Evolutionary conservation across 192 early-diverging fungal genomes (phyloP), one percentile per base, ranked within the genome.

Genomic region (Coemansia sp.): DNA sequence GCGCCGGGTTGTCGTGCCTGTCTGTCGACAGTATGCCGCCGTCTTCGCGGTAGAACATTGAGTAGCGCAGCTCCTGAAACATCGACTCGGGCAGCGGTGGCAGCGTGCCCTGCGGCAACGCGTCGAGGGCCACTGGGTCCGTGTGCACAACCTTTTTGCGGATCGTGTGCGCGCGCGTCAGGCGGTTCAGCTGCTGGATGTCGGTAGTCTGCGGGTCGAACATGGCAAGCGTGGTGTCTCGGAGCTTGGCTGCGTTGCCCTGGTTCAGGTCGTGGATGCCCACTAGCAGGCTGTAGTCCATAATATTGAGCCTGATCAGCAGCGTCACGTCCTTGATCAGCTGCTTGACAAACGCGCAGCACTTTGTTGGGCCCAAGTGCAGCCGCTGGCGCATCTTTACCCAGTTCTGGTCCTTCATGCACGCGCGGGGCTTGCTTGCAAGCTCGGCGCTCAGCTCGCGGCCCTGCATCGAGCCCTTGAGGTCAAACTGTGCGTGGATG

Each of bases 381-480:
- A 99, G 56, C 58, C 86, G 83, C 14, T 82, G 77, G n/a, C 77
- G 77, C 44, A 83, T 71, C 5, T 88, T 80, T 20, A 90, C 55
- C 94, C 94, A 99, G 76, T 99, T 99, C 54, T 90, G 79, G 79
- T 99, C 97, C 70, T 99, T 99, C 63, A 95, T 80, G 3, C 93
- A 92, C 1, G 92, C 88, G n/a, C 87, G 80, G 17, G 92, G 91
- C 67, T 91, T 93, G 36, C 79, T 80, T 8, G 79, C 78, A 19
- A 83, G 77, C 60, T 89, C 90, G 44, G 89, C 84, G 38, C 82
- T 82, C 55, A 87, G 87, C 34, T 82, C 78, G 41, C 97, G 83
- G 2, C 95, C 95, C 39, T 93, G 76, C 11, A 87, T 87, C 1
- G 94, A 98, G 7, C 97, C 90, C 72, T 99, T 99, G 38, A 99